Base-by-base conservation (phyloP, 768 basidiomycete genomes). In the Tricholoma flavovirens region DNA sequence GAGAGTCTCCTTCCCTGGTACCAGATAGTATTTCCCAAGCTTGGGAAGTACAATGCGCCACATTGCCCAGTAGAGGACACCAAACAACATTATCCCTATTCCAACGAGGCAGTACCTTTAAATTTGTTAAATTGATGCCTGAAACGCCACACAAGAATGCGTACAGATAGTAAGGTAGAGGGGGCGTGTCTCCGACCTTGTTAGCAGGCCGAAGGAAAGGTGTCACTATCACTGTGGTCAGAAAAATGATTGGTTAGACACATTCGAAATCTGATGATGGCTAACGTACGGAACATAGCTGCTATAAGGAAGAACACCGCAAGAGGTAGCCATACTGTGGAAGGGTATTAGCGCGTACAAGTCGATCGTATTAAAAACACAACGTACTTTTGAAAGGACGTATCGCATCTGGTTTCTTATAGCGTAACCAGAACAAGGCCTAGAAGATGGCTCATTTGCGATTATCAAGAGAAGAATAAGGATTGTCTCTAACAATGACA, bases 121-220 rank as follows among this genome's bases (percentile, higher is more conserved):
- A 40, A 40, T 3, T 17, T n/a, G 17, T 5, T n/a, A 14, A 11
- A 6, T 4, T 5, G 3, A 11, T 8, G 17, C 1, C 5, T 15
- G 24, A 45, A 24, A 22, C 24, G 35, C 1, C n/a, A 40, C 17
- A 40, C 40, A 29, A 29, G 29, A 45, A n/a, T n/a, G n/a, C 62
- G 12, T 56, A 77, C 75, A 83, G 60, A 63, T 83, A 84, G 56
- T 84, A 83, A 2, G 83, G 81, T 33, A 84, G 61, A 10, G 83
- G 81, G 11, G 82, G 82, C 0, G 83, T 83, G 59, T 86, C 83
- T 11, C 83, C 83, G 0, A 80, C 73, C n/a, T 75, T 72, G 58
- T 80, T 79, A 0, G 80, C 71, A 3, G 83, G 83, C 21, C 60
- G 75, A 4, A 84, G 50, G 72, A 83, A 85, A 0, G 83, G 83